Conservation (phyloP, 306 rosid species). For the Nissolia schottii region DNA sequence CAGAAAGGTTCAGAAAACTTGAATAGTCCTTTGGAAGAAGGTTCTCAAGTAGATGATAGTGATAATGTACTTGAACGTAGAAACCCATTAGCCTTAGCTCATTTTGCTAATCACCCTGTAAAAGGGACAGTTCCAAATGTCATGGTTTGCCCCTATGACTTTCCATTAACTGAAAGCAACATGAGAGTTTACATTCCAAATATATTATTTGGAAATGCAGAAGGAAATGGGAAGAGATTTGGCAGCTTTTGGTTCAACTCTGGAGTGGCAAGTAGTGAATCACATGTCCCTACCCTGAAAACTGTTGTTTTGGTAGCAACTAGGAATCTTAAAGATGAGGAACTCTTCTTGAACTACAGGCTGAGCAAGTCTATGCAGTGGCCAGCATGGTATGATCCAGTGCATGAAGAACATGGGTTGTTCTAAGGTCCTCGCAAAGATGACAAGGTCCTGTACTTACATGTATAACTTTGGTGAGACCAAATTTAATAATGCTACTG, state of each 20-base stretch:
- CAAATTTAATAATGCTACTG: no score
- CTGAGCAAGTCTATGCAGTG: constrained; percentile 68
- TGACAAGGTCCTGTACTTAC: no score
- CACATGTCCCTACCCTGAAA: constrained; percentile 53
- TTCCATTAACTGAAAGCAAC: constrained; percentile 64
- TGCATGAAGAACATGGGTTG: no score
- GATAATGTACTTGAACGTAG: constrained; percentile 59
- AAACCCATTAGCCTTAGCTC: constrained; percentile 82
- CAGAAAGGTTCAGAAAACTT: constrained; percentile 52
- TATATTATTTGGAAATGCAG: constrained; percentile 55
- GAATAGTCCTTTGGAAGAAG: constrained; percentile 63
- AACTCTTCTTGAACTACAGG: constrained; percentile 74
- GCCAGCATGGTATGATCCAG: constrained; percentile 78
- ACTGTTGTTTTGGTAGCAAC: constrained; percentile 78
- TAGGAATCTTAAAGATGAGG: constrained; percentile 72
- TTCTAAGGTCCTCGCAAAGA: no score
- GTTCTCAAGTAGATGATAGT: constrained; percentile 25
- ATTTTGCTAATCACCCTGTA: constrained; percentile 84
- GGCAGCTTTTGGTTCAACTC: constrained; percentile 71
- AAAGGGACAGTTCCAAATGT: constrained; percentile 78
- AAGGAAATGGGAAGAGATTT: constrained; percentile 43
- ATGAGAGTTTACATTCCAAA: constrained; percentile 85
- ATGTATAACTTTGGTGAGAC: no score
- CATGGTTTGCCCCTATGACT: constrained; percentile 87
- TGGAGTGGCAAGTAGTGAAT: constrained; percentile 43